Evolutionary conservation across 2,329 filamentous ascomycete genomes (phyloP), one percentile per base, ranked within the genome.

Genomic region (Coniosporium tulheliwenetii): DNA sequence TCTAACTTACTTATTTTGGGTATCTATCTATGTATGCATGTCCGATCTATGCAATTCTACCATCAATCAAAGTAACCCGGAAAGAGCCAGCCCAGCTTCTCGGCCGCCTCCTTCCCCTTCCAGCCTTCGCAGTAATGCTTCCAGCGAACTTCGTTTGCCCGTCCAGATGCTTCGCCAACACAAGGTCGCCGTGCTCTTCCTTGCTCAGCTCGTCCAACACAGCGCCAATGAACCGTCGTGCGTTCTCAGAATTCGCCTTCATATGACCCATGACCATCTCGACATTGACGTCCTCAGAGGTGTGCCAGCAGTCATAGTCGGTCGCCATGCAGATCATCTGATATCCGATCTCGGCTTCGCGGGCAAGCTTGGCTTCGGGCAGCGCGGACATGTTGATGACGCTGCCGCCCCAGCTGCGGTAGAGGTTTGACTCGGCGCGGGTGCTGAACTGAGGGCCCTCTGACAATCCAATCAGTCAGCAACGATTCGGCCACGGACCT

Each of bases 251-350:
- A 63, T 98, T 98, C 49, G 85, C 81, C 58, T 82, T 81, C 91
- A 98, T 98, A 63, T 93, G 85, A 45, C 77, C 81, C 78, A 94
- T 85, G 42, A 98, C 91, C 83, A 96, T 93, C 61, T 87, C 84
- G 15, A 98, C 91, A 46, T 86, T 87, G 46, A 98, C 91, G 45
- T 83, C 84, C 43, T 77, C 81, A 38, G 73, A 74, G 14, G 74
- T 77, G 57, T 87, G 82, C 91, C 91, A 98, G 76, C 89, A 96
- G 69, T 98, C 91, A 62, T 98, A 98, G 68, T 98, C 91, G 26
- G 91, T 98, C 30, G 85, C 85, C 91, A 98, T 98, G 71, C 89
- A 94, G 55, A 98, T 93, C 75, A 95, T 93, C 67, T 93, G 86
- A 64, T 96, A 96, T 31, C 81, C 82, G 52, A 98, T 82, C 69